phyloP scores from a whole-genome alignment of 2,329 filamentous ascomycete genomes.

The Talaromyces sp. region DNA sequence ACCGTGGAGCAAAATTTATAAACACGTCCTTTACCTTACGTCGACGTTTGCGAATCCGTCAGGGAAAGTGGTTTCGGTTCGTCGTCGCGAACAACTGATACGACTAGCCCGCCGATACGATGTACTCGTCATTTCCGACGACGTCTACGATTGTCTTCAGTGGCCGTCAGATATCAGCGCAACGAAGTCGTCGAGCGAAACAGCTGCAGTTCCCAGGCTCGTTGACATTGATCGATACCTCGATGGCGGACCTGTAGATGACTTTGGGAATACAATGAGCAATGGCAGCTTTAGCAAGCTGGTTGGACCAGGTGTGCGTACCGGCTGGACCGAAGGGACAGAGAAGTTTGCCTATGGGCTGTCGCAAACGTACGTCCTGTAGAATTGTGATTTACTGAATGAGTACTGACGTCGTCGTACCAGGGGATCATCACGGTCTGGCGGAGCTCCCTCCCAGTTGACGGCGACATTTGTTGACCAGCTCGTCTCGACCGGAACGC shows the following conservation, averaged over 20 bases:
- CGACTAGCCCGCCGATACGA: constrained; percentile 72
- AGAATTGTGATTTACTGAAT: background rate
- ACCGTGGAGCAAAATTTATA: constrained; percentile 70
- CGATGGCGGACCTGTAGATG: constrained; percentile 54
- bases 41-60: constrained; percentile 88
- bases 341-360: constrained; percentile 55
- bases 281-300: constrained; percentile 93
- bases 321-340: constrained; percentile 81
- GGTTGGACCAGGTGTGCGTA: constrained; percentile 71
- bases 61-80: constrained; percentile 71
- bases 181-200: constrained; percentile 20
- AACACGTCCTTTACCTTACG: constrained; percentile 81
- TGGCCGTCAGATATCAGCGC: constrained; percentile 53
- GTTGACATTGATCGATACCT: constrained; percentile 71
- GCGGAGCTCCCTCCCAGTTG: constrained; percentile 57
- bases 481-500: constrained; percentile 46
- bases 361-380: constrained; percentile 50
- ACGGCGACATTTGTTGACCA: constrained; percentile 53
- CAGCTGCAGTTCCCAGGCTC: constrained; percentile 60
- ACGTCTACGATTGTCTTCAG: constrained; percentile 90
- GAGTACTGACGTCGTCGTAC: background rate
- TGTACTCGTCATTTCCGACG: constrained; percentile 79
- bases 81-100: constrained; percentile 63
- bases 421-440: constrained; percentile 54
- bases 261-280: constrained; percentile 74